phyloP scores from a whole-genome alignment of 2,329 filamentous ascomycete genomes.

The Cercospora canescens region DNA sequence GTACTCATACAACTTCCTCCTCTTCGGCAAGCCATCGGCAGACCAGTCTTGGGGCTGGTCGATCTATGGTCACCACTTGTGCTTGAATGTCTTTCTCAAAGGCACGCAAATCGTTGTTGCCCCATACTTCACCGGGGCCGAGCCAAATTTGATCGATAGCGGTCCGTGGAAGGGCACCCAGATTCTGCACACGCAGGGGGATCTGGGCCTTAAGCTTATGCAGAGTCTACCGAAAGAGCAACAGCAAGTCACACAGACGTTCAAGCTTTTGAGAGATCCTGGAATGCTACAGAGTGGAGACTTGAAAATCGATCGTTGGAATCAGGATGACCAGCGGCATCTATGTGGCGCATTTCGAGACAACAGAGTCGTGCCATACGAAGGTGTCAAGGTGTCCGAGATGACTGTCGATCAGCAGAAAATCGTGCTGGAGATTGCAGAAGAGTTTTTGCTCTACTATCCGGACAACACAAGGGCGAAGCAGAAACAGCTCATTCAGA shows the following conservation, averaged over 20 bases:
- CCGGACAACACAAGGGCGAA: conserved; percentile 56
- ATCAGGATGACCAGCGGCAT: conserved; percentile 77
- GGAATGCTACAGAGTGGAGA: conserved; percentile 59
- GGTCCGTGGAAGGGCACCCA: conserved; percentile 64
- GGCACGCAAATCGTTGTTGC: conserved; percentile 65
- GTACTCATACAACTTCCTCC: conserved; percentile 68
- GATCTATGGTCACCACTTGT: conserved; percentile 79
- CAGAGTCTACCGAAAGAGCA: conserved; percentile 55
- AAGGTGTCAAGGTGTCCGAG: conserved; percentile 61
- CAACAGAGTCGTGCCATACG: conserved; percentile 71
- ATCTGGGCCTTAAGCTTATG: conserved; percentile 68
- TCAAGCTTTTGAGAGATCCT: conserved; percentile 61
- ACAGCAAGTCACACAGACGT: conserved; percentile 57
- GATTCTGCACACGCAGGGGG: conserved; percentile 66
- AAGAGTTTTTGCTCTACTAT: conserved; percentile 69
- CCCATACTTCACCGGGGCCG: conserved; percentile 77
- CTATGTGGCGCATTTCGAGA: conserved; percentile 76
- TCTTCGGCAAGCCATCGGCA: conserved; percentile 65
- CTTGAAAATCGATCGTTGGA: conserved; percentile 64
- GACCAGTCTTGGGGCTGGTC: conserved; percentile 68
- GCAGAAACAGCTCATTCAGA: conserved; percentile 56
- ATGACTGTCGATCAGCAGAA: conserved; percentile 53
- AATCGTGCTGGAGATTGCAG: conserved; percentile 59
- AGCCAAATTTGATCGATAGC: conserved; percentile 72
- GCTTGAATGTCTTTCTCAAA: conserved; percentile 69